These are phyloP conservation scores for Aspergillus sp. DNA, from an alignment of 2,329 filamentous ascomycete genomes.

Conservation along the genomic window DNA sequence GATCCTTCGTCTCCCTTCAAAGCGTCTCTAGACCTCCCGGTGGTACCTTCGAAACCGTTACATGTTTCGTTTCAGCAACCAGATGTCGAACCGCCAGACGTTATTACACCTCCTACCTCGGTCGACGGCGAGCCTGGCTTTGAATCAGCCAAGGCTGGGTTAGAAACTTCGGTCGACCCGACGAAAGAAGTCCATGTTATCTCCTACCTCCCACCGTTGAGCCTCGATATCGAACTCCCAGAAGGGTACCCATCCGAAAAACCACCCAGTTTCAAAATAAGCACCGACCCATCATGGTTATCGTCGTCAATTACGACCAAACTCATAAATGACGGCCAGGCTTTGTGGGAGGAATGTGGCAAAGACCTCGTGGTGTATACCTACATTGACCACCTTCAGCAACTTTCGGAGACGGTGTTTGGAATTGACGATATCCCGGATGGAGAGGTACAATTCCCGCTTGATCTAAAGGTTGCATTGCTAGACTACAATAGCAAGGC, in stretches of 20 bases:
- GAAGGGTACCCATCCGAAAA: constrained; percentile 49
- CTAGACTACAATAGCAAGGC: constrained; percentile 72
- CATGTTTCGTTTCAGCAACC: constrained; percentile 37
- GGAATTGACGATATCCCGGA: constrained; percentile 37
- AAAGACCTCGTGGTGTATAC: constrained; percentile 51
- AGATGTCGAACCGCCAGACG: constrained; percentile 27
- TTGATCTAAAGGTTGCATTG: constrained; percentile 58
- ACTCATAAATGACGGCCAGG: constrained; percentile 42
- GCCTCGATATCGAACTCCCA: constrained; percentile 47
- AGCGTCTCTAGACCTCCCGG: constrained; percentile 50
- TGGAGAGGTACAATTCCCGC: constrained; percentile 42
- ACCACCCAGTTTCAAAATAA: constrained; percentile 46
- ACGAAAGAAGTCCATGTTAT: constrained; percentile 40
- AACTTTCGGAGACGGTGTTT: constrained; percentile 51
- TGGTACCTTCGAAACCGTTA: constrained; percentile 50
- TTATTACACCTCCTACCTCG: constrained; percentile 38
- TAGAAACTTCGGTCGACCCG: constrained; percentile 11
- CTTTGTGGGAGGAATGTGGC: constrained; percentile 56
- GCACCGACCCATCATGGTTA: constrained; percentile 49
- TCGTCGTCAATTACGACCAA: constrained; percentile 37
- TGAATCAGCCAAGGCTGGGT: constrained; percentile 17
- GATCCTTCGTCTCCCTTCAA: constrained; percentile 41
- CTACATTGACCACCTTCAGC: constrained; percentile 56
- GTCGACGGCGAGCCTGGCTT: constrained; percentile 22
- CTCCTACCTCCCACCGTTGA: constrained; percentile 52